Conservation (phyloP, 2,329 filamentous ascomycete genomes). For the Paraphoma sp. region DNA sequence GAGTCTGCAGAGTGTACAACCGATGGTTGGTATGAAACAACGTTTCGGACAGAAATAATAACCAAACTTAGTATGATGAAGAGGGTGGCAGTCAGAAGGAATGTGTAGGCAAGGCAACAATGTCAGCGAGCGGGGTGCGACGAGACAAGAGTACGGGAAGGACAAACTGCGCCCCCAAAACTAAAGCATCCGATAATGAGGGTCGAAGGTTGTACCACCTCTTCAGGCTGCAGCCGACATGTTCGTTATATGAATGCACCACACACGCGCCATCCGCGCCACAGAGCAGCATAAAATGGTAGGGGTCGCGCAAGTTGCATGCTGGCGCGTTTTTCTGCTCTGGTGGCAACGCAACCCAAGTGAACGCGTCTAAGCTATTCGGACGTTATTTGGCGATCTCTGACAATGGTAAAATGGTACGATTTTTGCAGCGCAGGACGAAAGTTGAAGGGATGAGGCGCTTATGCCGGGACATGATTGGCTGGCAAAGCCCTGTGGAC, state of each 20-base stretch:
- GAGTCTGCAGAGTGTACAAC: no score
- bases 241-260: conserved; percentile 40
- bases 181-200: conserved; percentile 24
- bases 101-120: conserved; percentile 17
- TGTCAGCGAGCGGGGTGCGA: conserved; percentile 22
- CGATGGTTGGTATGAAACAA: no score
- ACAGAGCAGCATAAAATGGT: conserved; percentile 22
- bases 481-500: conserved; percentile 12
- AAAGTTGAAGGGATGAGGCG: conserved; percentile 20
- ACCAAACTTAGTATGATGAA: neutral
- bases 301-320: conserved; percentile 6
- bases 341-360: conserved; percentile 25
- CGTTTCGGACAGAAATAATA: no score
- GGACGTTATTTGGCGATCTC: conserved; percentile 15
- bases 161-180: conserved; percentile 26
- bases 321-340: conserved; percentile 7
- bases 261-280: conserved; percentile 31
- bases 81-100: conserved; percentile 6
- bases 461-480: conserved; percentile 20
- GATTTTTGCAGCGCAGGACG: conserved; percentile 14
- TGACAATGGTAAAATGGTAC: conserved; percentile 23
- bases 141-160: conserved; percentile 16
- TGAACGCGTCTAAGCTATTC: conserved; percentile 22
- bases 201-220: conserved; percentile 35
- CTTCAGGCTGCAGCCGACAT: conserved; percentile 37